These are phyloP conservation scores for Claviceps quebecensis DNA, from an alignment of 2,329 filamentous ascomycete species.

Conservation along the genomic window DNA sequence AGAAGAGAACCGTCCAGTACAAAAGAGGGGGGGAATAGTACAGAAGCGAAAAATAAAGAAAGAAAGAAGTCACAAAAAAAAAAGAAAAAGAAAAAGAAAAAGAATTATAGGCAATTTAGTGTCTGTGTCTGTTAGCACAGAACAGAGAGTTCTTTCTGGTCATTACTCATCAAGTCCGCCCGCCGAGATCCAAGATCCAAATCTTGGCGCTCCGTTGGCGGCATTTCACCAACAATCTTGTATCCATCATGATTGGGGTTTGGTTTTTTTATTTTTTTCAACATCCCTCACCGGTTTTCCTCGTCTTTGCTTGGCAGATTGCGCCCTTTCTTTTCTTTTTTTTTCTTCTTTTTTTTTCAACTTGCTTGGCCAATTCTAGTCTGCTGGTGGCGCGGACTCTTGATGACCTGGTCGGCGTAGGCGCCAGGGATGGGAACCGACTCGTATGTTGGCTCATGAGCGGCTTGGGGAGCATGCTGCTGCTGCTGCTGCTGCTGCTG, in stretches of 20 bases:
- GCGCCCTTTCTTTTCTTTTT: too few relatives aligned
- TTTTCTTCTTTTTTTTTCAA: neutral
- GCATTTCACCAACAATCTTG: too few relatives aligned
- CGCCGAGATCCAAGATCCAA: neutral
- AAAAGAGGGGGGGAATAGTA: neutral
- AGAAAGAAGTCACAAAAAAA: neutral
- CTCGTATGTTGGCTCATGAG: constrained; percentile 73
- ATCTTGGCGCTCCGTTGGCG: too few relatives aligned
- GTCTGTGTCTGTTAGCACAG: too few relatives aligned
- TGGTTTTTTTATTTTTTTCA: too few relatives aligned
- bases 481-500: constrained; percentile 9
- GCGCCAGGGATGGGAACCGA: constrained; percentile 80
- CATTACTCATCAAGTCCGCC: too few relatives aligned
- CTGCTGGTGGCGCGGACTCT: constrained; percentile 34
- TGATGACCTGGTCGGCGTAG: constrained; percentile 47
- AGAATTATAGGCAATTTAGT: too few relatives aligned
- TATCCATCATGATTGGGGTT: too few relatives aligned
- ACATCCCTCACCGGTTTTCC: too few relatives aligned
- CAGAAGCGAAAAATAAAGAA: neutral
- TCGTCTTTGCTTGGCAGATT: too few relatives aligned
- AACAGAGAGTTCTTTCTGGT: too few relatives aligned
- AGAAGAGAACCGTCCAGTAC: neutral
- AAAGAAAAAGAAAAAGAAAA: neutral
- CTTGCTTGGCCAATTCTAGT: constrained; percentile 26
- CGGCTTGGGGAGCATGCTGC: constrained; percentile 51